A percentile compares a stretch with the other conserved stretches of the same genome.
Conservation (phyloP, 495 filamentous ascomycete species). For the Penicillium maclennaniae region DNA sequence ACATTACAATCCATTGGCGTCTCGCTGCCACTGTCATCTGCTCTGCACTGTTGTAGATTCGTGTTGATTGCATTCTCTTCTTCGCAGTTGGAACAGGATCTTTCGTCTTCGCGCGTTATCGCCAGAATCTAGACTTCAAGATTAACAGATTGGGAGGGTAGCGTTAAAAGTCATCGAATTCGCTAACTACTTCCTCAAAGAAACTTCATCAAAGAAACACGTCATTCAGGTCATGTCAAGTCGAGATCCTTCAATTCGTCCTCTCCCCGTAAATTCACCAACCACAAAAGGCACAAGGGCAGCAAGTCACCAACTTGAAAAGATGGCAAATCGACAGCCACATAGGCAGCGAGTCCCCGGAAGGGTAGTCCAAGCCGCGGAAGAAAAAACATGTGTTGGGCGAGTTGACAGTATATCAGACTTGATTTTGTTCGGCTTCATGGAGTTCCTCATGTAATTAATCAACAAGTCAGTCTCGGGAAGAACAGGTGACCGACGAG, state of each 20-base stretch:
- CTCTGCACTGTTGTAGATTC: background rate
- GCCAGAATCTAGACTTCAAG: background rate
- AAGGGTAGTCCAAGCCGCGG: background rate
- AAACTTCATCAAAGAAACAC: too few species aligned
- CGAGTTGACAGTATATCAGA: background rate
- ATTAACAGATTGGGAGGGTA: background rate
- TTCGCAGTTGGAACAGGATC: background rate
- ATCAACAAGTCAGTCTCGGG: background rate
- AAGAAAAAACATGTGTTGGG: background rate
- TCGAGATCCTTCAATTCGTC: background rate
- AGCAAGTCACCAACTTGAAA: too few species aligned
- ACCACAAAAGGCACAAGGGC: background rate
- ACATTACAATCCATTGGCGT: slow-evolving; percentile 26
- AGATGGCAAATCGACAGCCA: background rate
- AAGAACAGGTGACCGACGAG: background rate
- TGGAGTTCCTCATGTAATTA: background rate
- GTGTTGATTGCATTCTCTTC: too few species aligned
- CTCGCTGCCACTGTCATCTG: slow-evolving; percentile 18
- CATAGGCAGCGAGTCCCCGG: background rate
- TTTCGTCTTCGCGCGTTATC: background rate
- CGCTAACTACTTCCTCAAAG: too few species aligned
- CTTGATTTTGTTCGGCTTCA: background rate
- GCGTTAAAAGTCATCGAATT: background rate
- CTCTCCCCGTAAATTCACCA: background rate
- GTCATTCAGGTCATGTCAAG: too few species aligned